Evolutionary conservation across 2,329 filamentous ascomycete species (phyloP).

Genomic region (Colletotrichum sojae): DNA sequence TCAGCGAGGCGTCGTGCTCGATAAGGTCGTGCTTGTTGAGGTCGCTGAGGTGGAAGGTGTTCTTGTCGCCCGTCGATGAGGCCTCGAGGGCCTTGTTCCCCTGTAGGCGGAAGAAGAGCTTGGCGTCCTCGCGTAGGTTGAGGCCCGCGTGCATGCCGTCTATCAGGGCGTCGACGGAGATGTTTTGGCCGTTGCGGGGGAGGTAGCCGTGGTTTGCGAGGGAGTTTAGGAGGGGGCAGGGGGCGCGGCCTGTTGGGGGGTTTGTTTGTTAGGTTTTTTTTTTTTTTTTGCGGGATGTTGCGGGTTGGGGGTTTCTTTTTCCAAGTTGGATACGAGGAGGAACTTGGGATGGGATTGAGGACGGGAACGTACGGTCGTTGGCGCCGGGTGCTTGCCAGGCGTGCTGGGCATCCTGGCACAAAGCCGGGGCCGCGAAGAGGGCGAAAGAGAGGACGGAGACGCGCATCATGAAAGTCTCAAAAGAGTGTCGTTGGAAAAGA

Average conservation of each 20-base stretch:
- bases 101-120: constrained; percentile 34
- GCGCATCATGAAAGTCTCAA: background rate
- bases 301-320: background rate
- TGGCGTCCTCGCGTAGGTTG: constrained; percentile 39
- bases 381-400: constrained; percentile 18
- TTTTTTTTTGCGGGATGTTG: background rate
- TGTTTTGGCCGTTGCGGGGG: constrained; percentile 43
- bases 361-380: background rate
- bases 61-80: constrained; percentile 27
- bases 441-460: background rate
- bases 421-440: constrained; percentile 8
- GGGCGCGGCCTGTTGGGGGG: constrained; percentile 15
- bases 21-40: constrained; percentile 43
- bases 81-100: constrained; percentile 35
- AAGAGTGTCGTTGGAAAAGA: background rate
- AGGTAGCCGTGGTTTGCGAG: constrained; percentile 49
- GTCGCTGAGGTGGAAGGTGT: constrained; percentile 45
- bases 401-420: constrained; percentile 19
- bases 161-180: constrained; percentile 42
- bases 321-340: too few species aligned
- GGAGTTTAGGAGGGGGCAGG: constrained; percentile 44
- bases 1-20: constrained; percentile 36
- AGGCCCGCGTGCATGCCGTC: constrained; percentile 36
- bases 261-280: too few species aligned
- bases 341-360: too few species aligned